Evolutionary conservation across 192 early-diverging fungal species (phyloP).

Genomic region (Allomyces arbusculus): DNA sequence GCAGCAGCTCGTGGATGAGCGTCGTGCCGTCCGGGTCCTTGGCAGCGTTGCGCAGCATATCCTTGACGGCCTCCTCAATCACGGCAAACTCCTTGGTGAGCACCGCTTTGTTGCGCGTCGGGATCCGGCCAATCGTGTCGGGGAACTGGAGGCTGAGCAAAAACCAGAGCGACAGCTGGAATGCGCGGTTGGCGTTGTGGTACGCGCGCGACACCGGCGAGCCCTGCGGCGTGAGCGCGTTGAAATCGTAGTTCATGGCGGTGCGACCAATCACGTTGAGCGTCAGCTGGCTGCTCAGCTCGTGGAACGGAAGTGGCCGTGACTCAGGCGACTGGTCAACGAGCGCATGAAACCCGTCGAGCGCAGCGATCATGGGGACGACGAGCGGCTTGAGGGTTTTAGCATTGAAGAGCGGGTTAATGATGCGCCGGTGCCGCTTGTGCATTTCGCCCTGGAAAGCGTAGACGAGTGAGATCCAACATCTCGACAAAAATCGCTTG

Average conservation of each 20-base stretch:
- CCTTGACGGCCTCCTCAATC: background rate
- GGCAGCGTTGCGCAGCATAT: background rate
- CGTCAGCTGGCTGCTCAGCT: background rate
- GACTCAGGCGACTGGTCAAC: too few species aligned
- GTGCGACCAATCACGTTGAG: background rate
- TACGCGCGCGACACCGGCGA: background rate
- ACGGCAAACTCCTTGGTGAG: background rate
- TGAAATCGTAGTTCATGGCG: background rate
- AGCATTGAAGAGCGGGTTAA: background rate
- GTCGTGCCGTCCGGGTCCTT: background rate
- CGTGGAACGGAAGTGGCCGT: background rate
- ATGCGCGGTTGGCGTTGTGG: background rate
- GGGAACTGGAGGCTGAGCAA: background rate
- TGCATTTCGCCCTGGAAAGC: background rate
- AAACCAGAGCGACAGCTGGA: background rate
- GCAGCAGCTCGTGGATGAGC: background rate
- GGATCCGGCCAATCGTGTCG: background rate
- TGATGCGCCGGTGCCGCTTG: background rate
- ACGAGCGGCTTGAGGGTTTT: background rate
- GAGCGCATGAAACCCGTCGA: too few species aligned
- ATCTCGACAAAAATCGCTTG: too few species aligned
- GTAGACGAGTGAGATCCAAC: too few species aligned
- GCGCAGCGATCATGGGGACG: too few species aligned
- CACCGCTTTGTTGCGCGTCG: background rate
- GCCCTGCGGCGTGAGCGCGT: background rate